phyloP scores from a whole-genome alignment of 345 rosid genomes.

The Euphorbia tirucalli region DNA sequence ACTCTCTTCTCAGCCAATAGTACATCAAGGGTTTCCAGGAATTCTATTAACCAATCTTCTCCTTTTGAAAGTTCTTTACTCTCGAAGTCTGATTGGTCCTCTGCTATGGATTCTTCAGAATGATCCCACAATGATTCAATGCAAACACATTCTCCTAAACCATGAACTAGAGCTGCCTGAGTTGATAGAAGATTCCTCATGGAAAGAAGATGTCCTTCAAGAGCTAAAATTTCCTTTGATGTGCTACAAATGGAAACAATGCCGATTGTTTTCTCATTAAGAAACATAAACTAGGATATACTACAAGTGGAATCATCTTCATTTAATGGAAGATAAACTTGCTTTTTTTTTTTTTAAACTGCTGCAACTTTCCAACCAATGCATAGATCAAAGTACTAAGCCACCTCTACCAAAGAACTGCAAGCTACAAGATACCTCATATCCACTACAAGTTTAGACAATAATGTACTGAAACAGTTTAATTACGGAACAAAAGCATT shows the following conservation, averaged over 20 bases:
- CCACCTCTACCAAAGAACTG: background rate
- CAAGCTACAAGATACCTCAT: background rate
- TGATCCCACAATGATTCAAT: conserved; percentile 49
- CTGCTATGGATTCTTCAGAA: conserved; percentile 48
- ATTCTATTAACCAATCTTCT: conserved; percentile 63
- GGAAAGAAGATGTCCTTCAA: conserved; percentile 87
- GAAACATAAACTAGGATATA: background rate
- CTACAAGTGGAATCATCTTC: background rate
- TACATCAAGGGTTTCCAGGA: conserved; percentile 68
- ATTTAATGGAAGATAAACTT: background rate
- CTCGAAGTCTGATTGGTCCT: conserved; percentile 37
- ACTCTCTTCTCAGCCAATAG: conserved; percentile 83
- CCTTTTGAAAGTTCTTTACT: conserved; percentile 42
- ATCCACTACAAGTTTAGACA: background rate
- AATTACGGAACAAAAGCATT: background rate
- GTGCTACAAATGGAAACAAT: conserved; percentile 41
- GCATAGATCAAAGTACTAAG: background rate
- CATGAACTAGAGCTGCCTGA: conserved; percentile 79
- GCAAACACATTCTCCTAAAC: conserved; percentile 61
- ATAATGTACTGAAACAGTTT: background rate
- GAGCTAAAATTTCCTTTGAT: conserved; percentile 79
- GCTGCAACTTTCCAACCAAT: background rate
- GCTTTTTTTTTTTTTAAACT: background rate
- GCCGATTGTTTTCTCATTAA: background rate
- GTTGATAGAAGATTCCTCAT: conserved; percentile 78